phyloP scores from a whole-genome alignment of 2,329 filamentous ascomycete species.

The Sordariomycetes sp. region DNA sequence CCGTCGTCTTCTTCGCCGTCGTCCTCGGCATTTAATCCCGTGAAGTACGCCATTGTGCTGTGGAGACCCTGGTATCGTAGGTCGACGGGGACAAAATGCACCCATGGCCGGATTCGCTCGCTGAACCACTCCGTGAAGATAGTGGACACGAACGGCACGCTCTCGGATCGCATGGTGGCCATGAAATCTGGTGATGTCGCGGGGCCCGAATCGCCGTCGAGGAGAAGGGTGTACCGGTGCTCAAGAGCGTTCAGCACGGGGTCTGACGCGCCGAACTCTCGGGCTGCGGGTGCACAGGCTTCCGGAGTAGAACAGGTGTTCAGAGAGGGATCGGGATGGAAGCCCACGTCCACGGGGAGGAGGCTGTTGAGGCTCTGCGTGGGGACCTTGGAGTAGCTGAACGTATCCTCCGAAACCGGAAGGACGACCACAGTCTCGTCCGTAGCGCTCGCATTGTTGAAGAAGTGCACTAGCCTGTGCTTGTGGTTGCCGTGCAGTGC shows the following conservation, averaged over 20 bases:
- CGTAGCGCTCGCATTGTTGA: slow-evolving; percentile 43
- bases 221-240: slow-evolving; percentile 60
- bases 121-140: slow-evolving; percentile 76
- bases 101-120: slow-evolving; percentile 62
- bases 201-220: slow-evolving; percentile 61
- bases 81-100: slow-evolving; percentile 73
- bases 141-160: slow-evolving; percentile 59
- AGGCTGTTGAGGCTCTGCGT: slow-evolving; percentile 40
- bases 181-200: slow-evolving; percentile 50
- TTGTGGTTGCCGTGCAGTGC: slow-evolving; percentile 57
- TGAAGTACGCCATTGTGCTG: slow-evolving; percentile 65
- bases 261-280: slow-evolving; percentile 29
- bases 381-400: slow-evolving; percentile 44
- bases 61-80: slow-evolving; percentile 62
- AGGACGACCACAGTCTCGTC: slow-evolving; percentile 46
- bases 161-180: slow-evolving; percentile 47
- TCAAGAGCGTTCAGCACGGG: slow-evolving; percentile 43
- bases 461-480: slow-evolving; percentile 60
- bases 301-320: not conserved
- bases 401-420: slow-evolving; percentile 30
- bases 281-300: slow-evolving; percentile 36
- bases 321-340: slow-evolving; percentile 20
- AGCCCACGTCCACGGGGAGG: slow-evolving; percentile 44
- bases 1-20: slow-evolving; percentile 31
- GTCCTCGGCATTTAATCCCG: slow-evolving; percentile 34